A percentile compares a stretch with the other conserved stretches of the same genome.
Conservation (phyloP, 192 early-diverging fungal species). For the Allomyces macrogynus region DNA sequence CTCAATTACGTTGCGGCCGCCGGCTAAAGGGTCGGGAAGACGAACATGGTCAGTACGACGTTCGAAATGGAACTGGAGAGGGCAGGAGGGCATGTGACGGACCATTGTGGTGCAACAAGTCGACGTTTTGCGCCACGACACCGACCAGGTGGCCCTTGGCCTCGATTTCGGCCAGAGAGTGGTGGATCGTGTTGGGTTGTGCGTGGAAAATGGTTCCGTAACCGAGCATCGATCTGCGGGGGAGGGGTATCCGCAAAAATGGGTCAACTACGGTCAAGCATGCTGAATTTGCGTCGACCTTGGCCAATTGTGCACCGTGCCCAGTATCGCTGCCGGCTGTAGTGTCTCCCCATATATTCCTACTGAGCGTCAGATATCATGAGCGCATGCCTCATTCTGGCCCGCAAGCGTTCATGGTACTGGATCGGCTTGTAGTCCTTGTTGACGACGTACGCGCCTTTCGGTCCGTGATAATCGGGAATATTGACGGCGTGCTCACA, state of each 20-base stretch:
- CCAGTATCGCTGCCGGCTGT: slow-evolving; percentile 71
- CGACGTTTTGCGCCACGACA: slow-evolving; percentile 86
- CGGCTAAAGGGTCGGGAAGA: slow-evolving; percentile 7
- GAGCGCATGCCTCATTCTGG: too few relatives aligned
- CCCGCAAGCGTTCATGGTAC: slow-evolving; percentile 16
- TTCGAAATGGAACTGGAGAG: too few relatives aligned
- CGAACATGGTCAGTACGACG: too few relatives aligned
- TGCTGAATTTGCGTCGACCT: too few relatives aligned
- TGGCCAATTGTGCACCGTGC: slow-evolving; percentile 19
- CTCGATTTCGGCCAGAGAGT: slow-evolving; percentile 30
- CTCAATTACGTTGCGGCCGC: slow-evolving; percentile 42
- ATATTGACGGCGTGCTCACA: slow-evolving; percentile 48
- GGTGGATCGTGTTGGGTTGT: slow-evolving; percentile 53
- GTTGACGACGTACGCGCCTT: slow-evolving; percentile 46
- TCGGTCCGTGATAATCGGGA: slow-evolving; percentile 68
- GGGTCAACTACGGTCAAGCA: too few relatives aligned
- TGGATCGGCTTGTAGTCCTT: slow-evolving; percentile 65
- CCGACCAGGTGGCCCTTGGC: slow-evolving; percentile 18
- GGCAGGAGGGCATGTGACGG: neutral
- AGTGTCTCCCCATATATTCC: slow-evolving; percentile 30
- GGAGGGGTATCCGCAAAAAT: too few relatives aligned
- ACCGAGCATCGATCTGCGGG: slow-evolving; percentile 44
- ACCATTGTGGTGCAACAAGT: slow-evolving; percentile 45
- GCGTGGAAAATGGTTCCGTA: slow-evolving; percentile 46
- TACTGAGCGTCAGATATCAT: slow-evolving; percentile 14